Conservation (phyloP, 2,329 filamentous ascomycete genomes). For the Botrytis sinoallii region DNA sequence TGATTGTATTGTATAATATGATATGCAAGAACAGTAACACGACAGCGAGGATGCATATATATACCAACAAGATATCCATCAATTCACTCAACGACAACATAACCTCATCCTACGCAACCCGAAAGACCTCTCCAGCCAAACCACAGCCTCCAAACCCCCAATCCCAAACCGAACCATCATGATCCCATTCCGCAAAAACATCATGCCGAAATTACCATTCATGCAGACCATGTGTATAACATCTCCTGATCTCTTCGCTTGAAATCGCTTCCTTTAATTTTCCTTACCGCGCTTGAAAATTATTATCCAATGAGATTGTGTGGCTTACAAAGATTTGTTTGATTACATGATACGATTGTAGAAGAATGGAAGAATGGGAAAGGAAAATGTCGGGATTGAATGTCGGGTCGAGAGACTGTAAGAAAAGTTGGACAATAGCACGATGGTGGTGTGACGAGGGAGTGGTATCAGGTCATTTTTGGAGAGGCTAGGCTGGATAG, state of each 20-base stretch:
- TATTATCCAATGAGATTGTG: not conserved
- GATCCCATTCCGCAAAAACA: not conserved
- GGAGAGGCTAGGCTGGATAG: not conserved
- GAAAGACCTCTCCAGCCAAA: not conserved
- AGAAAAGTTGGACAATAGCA: not conserved
- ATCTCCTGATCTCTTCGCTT: constrained; percentile 10
- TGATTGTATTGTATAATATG: not conserved
- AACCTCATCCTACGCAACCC: not conserved
- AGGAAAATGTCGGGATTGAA: not conserved
- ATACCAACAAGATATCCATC: not conserved
- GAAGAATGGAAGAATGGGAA: not conserved
- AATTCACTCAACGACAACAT: not conserved
- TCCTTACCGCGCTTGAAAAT: not conserved
- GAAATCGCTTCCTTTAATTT: not conserved
- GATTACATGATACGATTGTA: not conserved
- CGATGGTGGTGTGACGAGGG: constrained; percentile 4
- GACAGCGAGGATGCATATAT: not conserved
- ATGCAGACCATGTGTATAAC: not conserved
- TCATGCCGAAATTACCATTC: not conserved
- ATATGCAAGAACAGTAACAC: not conserved
- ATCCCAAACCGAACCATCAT: constrained; percentile 4
- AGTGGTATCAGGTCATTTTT: not conserved
- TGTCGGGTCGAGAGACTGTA: not conserved
- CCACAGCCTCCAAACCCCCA: too few relatives aligned
- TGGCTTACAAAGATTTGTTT: not conserved